These are phyloP conservation scores for Cnidoscolus chayamansa DNA, from an alignment of 441 rosid species.

Conservation along the genomic window DNA sequence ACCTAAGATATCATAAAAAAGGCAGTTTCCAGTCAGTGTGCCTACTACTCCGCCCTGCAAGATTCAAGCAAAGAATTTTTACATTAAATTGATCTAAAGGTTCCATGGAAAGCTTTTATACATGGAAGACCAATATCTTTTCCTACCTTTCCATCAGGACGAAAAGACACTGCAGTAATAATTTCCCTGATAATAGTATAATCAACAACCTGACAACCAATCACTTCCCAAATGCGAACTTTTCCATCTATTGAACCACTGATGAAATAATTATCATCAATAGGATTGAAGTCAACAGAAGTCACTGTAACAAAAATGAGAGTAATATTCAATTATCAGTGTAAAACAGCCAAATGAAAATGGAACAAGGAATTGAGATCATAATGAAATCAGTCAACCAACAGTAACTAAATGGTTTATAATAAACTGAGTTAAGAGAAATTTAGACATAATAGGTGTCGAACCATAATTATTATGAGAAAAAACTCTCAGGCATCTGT, in stretches of 20 bases:
- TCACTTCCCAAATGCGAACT: constrained; percentile 84
- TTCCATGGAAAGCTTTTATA: neutral
- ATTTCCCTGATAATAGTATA: constrained; percentile 76
- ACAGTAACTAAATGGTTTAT: neutral
- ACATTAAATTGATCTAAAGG: neutral
- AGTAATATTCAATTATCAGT: neutral
- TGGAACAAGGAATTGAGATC: neutral
- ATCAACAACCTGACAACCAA: constrained; percentile 66
- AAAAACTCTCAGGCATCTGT: constrained; percentile 51
- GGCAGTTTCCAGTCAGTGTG: constrained; percentile 66
- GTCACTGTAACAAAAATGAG: constrained; percentile 63
- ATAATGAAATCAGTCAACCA: neutral
- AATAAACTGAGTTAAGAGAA: constrained; percentile 1
- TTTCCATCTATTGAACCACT: constrained; percentile 97
- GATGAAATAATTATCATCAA: constrained; percentile 75
- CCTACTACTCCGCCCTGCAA: constrained; percentile 81
- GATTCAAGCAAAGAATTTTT: constrained; percentile 1
- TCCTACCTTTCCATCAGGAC: constrained; percentile 77
- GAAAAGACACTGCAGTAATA: constrained; percentile 85
- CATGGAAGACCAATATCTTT: constrained; percentile 7
- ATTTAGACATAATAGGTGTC: constrained; percentile 1
- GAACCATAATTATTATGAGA: constrained; percentile 60
- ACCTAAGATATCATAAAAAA: constrained; percentile 72
- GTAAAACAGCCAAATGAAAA: constrained; percentile 6
- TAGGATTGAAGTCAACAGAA: constrained; percentile 83